A percentile compares a stretch with the other conserved stretches of the same genome.
These are phyloP conservation scores for Leccinum imitatum DNA, from an alignment of 768 basidiomycete genomes.

Conservation along the genomic window DNA sequence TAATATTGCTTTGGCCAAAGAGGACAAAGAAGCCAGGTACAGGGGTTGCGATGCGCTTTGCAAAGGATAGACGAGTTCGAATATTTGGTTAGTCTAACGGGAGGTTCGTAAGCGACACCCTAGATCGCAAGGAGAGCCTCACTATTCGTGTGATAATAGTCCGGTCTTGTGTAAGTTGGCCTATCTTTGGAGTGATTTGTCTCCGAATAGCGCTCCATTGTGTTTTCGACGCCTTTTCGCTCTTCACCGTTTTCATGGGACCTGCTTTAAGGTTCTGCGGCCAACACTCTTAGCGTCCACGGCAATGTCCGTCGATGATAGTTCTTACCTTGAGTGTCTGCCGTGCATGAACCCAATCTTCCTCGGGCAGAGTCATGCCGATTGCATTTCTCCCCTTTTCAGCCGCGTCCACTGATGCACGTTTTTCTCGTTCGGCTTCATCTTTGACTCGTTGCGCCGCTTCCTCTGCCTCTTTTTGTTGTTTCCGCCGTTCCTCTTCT, in stretches of 20 bases:
- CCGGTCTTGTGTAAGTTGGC: conserved; percentile 77
- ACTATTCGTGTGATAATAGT: conserved; percentile 64
- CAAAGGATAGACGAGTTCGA: conserved; percentile 39
- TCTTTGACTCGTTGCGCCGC: conserved; percentile 33
- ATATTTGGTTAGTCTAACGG: conserved; percentile 40
- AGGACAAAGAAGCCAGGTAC: conserved; percentile 78
- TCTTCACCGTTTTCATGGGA: conserved; percentile 64
- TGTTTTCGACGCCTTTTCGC: conserved; percentile 50
- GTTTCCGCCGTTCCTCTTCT: conserved; percentile 43
- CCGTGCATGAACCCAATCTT: conserved; percentile 66
- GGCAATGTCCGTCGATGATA: conserved; percentile 14
- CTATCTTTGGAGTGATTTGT: conserved; percentile 82
- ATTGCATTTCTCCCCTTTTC: conserved; percentile 41
- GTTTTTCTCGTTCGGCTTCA: conserved; percentile 35
- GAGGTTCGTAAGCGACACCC: conserved; percentile 11
- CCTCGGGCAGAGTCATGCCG: conserved; percentile 53
- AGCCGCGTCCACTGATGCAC: conserved; percentile 38
- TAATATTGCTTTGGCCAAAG: conserved; percentile 85
- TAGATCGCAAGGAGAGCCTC: conserved; percentile 30
- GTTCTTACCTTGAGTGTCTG: conserved; percentile 49
- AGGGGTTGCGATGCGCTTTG: conserved; percentile 36
- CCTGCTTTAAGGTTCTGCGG: conserved; percentile 61
- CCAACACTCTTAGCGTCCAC: conserved; percentile 22
- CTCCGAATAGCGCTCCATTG: conserved; percentile 69
- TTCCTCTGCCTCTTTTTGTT: conserved; percentile 33